Evolutionary conservation across 805 yeast genomes (phyloP).

Genomic region (Osmozyma mogii): DNA sequence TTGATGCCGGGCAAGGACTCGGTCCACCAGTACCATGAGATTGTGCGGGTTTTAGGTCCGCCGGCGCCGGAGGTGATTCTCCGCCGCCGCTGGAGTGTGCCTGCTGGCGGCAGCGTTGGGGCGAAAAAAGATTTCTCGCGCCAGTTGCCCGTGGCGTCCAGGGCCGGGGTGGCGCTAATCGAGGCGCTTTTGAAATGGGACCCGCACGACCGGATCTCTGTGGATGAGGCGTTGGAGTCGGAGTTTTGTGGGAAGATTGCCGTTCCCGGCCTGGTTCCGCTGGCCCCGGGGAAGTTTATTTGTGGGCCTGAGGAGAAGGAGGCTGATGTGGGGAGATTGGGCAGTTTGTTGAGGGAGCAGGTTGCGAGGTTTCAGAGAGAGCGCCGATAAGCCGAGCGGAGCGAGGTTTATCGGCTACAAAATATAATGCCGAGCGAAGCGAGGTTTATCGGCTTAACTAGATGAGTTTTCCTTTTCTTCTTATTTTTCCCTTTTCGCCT

Average conservation of each 20-base stretch:
- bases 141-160: slow-evolving; percentile 48
- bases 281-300: slow-evolving; percentile 44
- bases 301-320: slow-evolving; percentile 52
- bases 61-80: slow-evolving; percentile 46
- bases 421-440: too few relatives aligned
- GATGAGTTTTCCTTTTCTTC: too few relatives aligned
- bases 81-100: slow-evolving; percentile 1
- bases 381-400: not conserved
- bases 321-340: slow-evolving; percentile 11
- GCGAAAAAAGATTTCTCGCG: slow-evolving; percentile 14
- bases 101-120: slow-evolving; percentile 32
- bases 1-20: slow-evolving; percentile 71
- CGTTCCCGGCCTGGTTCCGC: slow-evolving; percentile 48
- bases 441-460: too few relatives aligned
- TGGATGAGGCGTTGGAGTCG: slow-evolving; percentile 51
- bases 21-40: slow-evolving; percentile 61
- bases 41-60: slow-evolving; percentile 61
- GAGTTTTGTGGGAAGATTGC: slow-evolving; percentile 48
- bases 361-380: slow-evolving; percentile 14
- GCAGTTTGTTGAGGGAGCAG: slow-evolving; percentile 13
- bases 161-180: slow-evolving; percentile 45
- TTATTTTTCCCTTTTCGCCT: too few relatives aligned
- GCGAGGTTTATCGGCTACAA: not conserved
- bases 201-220: slow-evolving; percentile 43
- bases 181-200: slow-evolving; percentile 58